Percentiles rank a stretch among this genome's conserved stretches.
These are phyloP conservation scores for Botrytis paeoniae DNA, from an alignment of 2,329 filamentous ascomycete species.

Conservation along the genomic window DNA sequence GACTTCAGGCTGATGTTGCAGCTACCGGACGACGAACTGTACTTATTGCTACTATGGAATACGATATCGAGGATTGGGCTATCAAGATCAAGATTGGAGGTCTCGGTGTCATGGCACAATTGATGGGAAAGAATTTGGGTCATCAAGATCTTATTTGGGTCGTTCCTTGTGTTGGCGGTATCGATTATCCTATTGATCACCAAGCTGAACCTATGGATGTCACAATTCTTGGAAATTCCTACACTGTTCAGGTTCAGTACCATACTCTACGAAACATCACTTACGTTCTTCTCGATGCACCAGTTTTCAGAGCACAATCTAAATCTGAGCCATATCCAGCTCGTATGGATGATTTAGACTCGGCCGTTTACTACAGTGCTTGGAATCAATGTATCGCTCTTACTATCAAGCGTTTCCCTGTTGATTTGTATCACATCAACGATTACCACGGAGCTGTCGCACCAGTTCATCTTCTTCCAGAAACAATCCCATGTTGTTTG, in stretches of 20 bases:
- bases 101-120: constrained; percentile 66
- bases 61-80: constrained; percentile 67
- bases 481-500: constrained; percentile 57
- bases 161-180: constrained; percentile 59
- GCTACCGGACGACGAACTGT: constrained; percentile 46
- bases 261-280: constrained; percentile 63
- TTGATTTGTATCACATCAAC: constrained; percentile 65
- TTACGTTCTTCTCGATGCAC: constrained; percentile 59
- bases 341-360: constrained; percentile 67
- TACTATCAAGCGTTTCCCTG: constrained; percentile 58
- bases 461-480: constrained; percentile 61
- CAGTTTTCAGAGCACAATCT: constrained; percentile 61
- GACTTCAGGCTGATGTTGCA: constrained; percentile 11
- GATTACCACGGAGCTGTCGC: constrained; percentile 63
- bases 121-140: constrained; percentile 59
- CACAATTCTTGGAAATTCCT: constrained; percentile 57
- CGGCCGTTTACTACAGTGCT: constrained; percentile 65
- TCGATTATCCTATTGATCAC: constrained; percentile 61
- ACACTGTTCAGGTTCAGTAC: constrained; percentile 62
- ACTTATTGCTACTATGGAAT: constrained; percentile 69
- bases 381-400: constrained; percentile 70
- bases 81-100: constrained; percentile 72
- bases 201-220: constrained; percentile 59
- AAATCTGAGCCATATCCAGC: constrained; percentile 62
- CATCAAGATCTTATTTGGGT: constrained; percentile 66